Conservation (phyloP, 1,139 yeast species). For the Yamadazyma songkhlaensis region DNA sequence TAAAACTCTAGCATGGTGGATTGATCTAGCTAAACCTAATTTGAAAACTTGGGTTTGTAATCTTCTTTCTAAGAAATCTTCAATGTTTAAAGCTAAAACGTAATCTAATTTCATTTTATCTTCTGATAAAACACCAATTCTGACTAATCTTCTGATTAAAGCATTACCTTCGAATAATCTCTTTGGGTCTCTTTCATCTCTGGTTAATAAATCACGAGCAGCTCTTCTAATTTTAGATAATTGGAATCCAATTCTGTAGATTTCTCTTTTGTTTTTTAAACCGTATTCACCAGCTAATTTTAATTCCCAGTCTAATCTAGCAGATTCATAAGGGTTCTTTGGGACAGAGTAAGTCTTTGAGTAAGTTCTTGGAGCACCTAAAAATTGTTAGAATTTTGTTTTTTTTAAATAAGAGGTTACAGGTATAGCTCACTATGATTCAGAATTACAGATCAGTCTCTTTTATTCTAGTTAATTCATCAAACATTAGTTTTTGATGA, state of each 20-base stretch:
- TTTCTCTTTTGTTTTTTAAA: constrained; percentile 99
- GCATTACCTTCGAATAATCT: constrained; percentile 99
- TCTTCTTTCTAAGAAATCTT: constrained; percentile 99
- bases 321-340: constrained; percentile 98
- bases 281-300: constrained; percentile 99
- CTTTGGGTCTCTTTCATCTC: constrained; percentile 99
- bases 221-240: constrained; percentile 99
- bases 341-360: constrained; percentile 99
- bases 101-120: constrained; percentile 99
- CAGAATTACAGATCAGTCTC: constrained; percentile 2
- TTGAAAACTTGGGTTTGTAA: constrained; percentile 99
- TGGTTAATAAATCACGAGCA: constrained; percentile 99
- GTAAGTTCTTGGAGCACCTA: constrained; percentile 98
- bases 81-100: constrained; percentile 96
- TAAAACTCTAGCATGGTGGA: constrained; percentile 99
- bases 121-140: constrained; percentile 98
- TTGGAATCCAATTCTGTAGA: constrained; percentile 98
- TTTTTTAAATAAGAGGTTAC: neutral
- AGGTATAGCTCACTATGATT: constrained; percentile 2
- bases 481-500: neutral
- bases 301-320: constrained; percentile 99
- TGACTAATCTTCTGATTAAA: constrained; percentile 95
- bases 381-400: constrained; percentile 13
- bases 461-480: too few relatives aligned
- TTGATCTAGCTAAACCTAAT: constrained; percentile 98